Evolutionary conservation across 2,329 filamentous ascomycete genomes (phyloP).

Genomic region (Talaromyces atroroseus): DNA sequence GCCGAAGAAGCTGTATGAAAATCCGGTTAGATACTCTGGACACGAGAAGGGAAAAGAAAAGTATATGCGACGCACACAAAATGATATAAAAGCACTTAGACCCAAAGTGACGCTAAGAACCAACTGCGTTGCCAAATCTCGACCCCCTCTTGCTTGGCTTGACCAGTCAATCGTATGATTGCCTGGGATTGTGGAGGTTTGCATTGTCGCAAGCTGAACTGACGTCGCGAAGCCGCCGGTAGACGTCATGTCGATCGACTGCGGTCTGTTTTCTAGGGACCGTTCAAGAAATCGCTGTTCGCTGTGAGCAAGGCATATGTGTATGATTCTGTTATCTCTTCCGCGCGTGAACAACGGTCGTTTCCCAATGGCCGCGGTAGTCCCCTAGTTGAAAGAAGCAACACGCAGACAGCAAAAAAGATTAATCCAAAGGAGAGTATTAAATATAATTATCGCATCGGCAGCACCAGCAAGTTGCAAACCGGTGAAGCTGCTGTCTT

Average conservation of each 20-base stretch:
- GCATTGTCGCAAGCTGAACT: background rate
- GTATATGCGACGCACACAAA: conserved; percentile 35
- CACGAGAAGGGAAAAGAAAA: too few species aligned
- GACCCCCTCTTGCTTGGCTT: conserved; percentile 26
- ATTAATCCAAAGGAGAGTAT: background rate
- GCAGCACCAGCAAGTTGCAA: background rate
- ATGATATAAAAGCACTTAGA: conserved; percentile 40
- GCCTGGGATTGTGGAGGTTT: conserved; percentile 1
- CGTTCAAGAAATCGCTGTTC: background rate
- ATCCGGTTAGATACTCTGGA: background rate
- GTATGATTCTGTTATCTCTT: background rate
- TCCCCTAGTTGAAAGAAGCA: background rate
- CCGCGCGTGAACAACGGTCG: background rate
- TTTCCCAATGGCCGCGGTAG: background rate
- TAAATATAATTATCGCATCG: background rate
- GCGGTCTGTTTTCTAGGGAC: background rate
- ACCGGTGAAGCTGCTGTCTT: background rate
- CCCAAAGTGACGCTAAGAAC: conserved; percentile 40
- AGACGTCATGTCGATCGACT: background rate
- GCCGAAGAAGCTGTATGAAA: conserved; percentile 63
- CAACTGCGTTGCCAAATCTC: conserved; percentile 41
- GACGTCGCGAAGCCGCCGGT: background rate
- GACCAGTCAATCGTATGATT: conserved; percentile 18
- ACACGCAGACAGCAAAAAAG: background rate
- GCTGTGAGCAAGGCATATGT: background rate